Evolutionary conservation across 441 rosid genomes (phyloP).

Genomic region (Jatropha multifida): DNA sequence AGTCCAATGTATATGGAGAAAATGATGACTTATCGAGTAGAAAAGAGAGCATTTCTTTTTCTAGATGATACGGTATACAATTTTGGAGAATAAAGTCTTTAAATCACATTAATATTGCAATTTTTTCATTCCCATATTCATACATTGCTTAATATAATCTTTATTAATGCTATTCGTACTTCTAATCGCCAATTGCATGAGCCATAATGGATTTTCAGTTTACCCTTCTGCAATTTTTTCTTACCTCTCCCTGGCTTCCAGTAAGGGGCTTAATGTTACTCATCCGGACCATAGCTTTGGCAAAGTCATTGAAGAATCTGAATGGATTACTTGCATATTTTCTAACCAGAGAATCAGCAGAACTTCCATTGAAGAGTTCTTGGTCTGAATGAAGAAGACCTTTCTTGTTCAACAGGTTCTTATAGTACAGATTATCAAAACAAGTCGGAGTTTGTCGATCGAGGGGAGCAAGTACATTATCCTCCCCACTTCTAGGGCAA

Average conservation of each 20-base stretch:
- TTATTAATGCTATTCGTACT: neutral
- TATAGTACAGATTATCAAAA: constrained; percentile 54
- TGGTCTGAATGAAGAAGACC: constrained; percentile 74
- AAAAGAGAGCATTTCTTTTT: neutral
- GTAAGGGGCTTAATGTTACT: constrained; percentile 50
- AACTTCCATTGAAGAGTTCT: constrained; percentile 44
- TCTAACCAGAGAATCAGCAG: constrained; percentile 45
- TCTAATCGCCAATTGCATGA: no score
- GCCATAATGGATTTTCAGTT: constrained; percentile 22
- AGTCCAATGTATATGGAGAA: neutral
- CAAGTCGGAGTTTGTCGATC: constrained; percentile 45
- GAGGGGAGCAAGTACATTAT: constrained; percentile 34
- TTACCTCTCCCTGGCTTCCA: constrained; percentile 50
- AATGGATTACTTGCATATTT: constrained; percentile 36
- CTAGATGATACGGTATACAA: no score
- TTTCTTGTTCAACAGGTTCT: constrained; percentile 43
- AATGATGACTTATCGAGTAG: neutral
- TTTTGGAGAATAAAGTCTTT: neutral
- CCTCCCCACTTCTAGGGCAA: constrained; percentile 49
- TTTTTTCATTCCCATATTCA: neutral
- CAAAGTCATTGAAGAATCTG: constrained; percentile 49
- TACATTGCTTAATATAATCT: neutral
- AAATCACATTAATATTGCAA: neutral
- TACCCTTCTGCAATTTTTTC: constrained; percentile 47
- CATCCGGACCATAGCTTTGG: constrained; percentile 57